phyloP scores from a whole-genome alignment of 2,329 filamentous ascomycete genomes.

The Colletotrichum kahawae region DNA sequence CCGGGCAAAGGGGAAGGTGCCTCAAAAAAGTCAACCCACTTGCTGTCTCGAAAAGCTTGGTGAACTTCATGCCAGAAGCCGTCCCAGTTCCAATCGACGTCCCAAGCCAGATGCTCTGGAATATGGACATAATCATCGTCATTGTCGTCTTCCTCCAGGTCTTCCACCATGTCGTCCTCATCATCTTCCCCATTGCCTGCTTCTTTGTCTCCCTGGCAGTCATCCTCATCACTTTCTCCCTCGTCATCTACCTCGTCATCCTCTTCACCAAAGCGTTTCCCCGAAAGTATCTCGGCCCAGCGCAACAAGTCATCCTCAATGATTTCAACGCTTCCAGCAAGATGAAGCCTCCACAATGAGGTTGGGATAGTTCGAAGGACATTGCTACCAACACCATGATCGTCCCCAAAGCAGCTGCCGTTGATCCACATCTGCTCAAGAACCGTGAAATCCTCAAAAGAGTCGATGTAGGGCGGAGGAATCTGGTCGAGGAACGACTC shows the following conservation, averaged over 20 bases:
- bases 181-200: background rate
- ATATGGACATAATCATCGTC: background rate
- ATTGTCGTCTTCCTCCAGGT: background rate
- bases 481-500: rapidly evolving
- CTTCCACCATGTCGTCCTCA: background rate
- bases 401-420: background rate
- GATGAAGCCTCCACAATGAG: background rate
- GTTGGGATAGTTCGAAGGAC: background rate
- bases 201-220: background rate
- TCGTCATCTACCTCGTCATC: background rate
- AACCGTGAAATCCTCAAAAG: rapidly evolving
- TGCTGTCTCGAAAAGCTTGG: background rate
- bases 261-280: background rate
- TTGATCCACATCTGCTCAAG: background rate
- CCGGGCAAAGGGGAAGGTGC: background rate
- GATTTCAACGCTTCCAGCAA: rapidly evolving
- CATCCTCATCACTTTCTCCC: background rate
- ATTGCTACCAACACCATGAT: background rate
- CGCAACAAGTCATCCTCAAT: rapidly evolving
- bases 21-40: background rate
- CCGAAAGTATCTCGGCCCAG: background rate
- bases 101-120: background rate
- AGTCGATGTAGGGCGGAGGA: background rate
- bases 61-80: background rate
- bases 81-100: rapidly evolving